phyloP scores from a whole-genome alignment of 2,329 filamentous ascomycete genomes.

The Zymoseptoria brevis region DNA sequence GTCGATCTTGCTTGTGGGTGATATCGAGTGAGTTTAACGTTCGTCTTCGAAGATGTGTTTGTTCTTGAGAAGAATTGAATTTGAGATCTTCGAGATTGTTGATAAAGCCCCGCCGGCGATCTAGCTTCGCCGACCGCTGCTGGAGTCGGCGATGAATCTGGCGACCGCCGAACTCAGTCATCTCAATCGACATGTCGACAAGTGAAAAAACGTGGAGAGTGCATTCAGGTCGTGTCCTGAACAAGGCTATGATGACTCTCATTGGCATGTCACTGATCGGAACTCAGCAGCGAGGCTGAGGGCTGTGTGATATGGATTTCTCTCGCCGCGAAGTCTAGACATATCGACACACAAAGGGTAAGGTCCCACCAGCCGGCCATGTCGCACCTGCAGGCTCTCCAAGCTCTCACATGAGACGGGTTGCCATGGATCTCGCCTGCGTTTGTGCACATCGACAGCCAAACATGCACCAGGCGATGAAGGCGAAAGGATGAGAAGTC shows the following conservation, averaged over 20 bases:
- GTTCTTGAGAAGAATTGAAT: background rate
- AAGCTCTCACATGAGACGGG: background rate
- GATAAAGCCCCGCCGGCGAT: background rate
- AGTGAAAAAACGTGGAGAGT: too few species aligned
- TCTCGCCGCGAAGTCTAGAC: background rate
- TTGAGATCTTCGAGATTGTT: background rate
- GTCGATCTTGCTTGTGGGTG: background rate
- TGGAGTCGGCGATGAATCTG: background rate
- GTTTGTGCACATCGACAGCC: background rate
- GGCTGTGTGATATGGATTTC: background rate
- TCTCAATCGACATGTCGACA: too few species aligned
- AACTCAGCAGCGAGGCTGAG: background rate
- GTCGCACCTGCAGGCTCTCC: background rate
- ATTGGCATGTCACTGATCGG: background rate
- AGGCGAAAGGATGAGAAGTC: background rate
- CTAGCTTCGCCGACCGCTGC: background rate
- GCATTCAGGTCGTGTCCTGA: too few species aligned
- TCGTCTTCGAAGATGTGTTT: background rate
- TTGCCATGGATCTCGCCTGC: background rate
- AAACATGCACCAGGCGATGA: background rate
- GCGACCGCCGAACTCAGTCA: too few species aligned
- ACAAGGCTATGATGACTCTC: background rate
- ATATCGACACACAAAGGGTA: background rate
- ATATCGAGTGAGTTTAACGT: background rate
- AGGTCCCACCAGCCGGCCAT: background rate